These are phyloP conservation scores for Cordyceps cateniannulata DNA, from an alignment of 2,329 filamentous ascomycete species.

Conservation along the genomic window DNA sequence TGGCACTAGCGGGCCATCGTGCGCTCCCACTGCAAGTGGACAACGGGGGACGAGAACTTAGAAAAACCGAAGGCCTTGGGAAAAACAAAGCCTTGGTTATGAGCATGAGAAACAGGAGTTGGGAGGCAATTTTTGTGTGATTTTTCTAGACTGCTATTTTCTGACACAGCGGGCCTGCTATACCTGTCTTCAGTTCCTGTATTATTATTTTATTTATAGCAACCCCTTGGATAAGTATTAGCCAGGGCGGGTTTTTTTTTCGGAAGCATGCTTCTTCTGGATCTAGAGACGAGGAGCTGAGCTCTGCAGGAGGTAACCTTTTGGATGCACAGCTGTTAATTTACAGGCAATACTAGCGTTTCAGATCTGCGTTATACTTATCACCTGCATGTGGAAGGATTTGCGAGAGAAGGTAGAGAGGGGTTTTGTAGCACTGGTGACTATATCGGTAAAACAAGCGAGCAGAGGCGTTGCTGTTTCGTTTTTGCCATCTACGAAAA, in stretches of 20 bases:
- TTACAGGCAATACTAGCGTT: no score
- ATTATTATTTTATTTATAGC: neutral
- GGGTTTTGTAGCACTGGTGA: no score
- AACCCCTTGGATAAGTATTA: neutral
- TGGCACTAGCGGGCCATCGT: no score
- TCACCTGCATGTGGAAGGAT: no score
- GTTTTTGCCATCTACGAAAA: no score
- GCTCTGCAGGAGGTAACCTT: neutral
- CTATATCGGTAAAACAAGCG: no score
- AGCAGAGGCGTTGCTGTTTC: no score
- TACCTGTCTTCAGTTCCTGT: neutral
- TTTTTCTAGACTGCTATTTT: neutral
- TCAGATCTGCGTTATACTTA: no score
- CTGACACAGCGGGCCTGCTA: neutral
- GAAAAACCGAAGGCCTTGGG: neutral
- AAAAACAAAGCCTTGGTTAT: neutral
- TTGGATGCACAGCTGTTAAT: no score
- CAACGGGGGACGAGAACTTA: neutral
- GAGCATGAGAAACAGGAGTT: neutral
- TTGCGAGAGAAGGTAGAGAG: no score
- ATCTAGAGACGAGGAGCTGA: neutral
- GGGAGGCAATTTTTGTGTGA: neutral
- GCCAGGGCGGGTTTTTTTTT: neutral
- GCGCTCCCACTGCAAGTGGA: no score
- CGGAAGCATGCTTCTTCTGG: neutral